A percentile compares a stretch with the other conserved stretches of the same genome.
Conservation (phyloP, 768 basidiomycete species). For the Lactifluus pinguis region DNA sequence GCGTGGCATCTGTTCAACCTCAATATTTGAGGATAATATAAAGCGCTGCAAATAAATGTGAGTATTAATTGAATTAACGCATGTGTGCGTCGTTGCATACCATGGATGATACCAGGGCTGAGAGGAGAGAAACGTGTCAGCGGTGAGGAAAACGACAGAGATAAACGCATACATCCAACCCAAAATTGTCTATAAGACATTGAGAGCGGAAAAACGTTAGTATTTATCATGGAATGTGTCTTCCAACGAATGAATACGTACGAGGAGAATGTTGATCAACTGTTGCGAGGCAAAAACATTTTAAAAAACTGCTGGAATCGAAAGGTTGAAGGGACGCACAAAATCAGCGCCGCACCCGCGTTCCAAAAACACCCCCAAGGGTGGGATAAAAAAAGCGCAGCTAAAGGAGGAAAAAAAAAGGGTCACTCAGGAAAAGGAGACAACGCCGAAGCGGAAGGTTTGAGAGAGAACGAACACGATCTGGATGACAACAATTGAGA, state of each 20-base stretch:
- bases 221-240: not conserved
- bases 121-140: conserved; percentile 12
- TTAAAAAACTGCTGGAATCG: not conserved
- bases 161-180: conserved; percentile 59
- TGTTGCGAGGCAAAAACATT: conserved; percentile 3
- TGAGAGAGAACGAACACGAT: conserved; percentile 33
- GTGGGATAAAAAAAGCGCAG: conserved; percentile 66
- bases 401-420: conserved; percentile 33
- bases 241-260: conserved; percentile 21
- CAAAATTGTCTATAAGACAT: conserved; percentile 41
- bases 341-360: conserved; percentile 75
- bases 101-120: conserved; percentile 76
- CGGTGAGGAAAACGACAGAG: not conserved
- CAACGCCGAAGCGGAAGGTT: not conserved
- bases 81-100: conserved; percentile 24
- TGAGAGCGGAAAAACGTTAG: not conserved
- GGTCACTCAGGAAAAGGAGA: not conserved
- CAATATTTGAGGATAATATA: conserved; percentile 79
- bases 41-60: conserved; percentile 37
- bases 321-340: conserved; percentile 32
- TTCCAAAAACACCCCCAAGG: conserved; percentile 83
- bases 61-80: not conserved
- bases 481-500: conserved; percentile 22
- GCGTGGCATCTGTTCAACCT: conserved; percentile 5
- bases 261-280: conserved; percentile 67